These are phyloP conservation scores for Suillus variegatus DNA, from an alignment of 768 basidiomycete genomes.

Conservation along the genomic window DNA sequence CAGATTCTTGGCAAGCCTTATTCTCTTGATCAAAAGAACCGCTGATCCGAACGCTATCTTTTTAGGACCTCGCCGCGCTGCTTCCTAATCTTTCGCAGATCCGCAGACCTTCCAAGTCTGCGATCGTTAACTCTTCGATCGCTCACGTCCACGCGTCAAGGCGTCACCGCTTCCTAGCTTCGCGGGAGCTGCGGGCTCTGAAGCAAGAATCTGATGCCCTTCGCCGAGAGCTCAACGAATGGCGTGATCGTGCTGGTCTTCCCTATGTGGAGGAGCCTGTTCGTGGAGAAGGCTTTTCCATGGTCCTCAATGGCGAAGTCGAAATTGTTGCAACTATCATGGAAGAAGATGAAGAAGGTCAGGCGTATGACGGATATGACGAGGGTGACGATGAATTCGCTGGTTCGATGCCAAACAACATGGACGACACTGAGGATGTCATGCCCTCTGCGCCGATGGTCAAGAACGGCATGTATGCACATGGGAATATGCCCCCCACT, in stretches of 20 bases:
- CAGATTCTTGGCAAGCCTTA: conserved; percentile 73
- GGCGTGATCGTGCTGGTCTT: conserved; percentile 78
- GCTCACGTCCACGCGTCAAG: conserved; percentile 84
- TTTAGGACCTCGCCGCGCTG: conserved; percentile 87
- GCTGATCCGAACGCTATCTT: conserved; percentile 7
- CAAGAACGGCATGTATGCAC: conserved; percentile 36
- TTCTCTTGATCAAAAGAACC: conserved; percentile 12
- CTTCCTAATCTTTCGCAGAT: conserved; percentile 90
- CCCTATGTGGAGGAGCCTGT: conserved; percentile 73
- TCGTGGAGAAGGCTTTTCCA: conserved; percentile 69
- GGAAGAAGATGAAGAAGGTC: conserved; percentile 56
- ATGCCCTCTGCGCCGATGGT: conserved; percentile 31
- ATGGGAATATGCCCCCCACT: conserved; percentile 35
- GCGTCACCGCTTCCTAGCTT: conserved; percentile 77
- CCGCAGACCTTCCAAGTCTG: conserved; percentile 93
- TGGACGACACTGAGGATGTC: conserved; percentile 35
- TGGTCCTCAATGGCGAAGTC: conserved; percentile 70
- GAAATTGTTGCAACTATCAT: conserved; percentile 58
- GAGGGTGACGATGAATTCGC: conserved; percentile 44
- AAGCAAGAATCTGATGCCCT: conserved; percentile 85
- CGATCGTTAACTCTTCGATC: conserved; percentile 96
- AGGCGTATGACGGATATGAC: conserved; percentile 39
- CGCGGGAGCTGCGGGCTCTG: conserved; percentile 77
- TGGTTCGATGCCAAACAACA: conserved; percentile 23
- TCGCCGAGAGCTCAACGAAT: conserved; percentile 90